These are phyloP conservation scores for Boletus rubroflammeus DNA, from an alignment of 768 basidiomycete genomes.

Conservation along the genomic window DNA sequence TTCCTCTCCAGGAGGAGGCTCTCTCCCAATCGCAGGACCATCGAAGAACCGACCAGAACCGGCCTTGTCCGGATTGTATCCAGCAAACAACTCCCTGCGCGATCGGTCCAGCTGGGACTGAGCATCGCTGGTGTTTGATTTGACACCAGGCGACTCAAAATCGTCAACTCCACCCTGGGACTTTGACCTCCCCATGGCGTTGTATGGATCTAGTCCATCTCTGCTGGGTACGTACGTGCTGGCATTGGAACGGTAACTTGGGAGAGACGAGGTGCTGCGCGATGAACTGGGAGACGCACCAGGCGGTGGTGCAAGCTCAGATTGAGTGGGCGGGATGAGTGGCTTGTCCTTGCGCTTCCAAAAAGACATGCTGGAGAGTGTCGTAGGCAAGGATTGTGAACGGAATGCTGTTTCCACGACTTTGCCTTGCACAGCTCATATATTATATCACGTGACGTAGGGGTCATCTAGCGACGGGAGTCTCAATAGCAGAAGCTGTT, in stretches of 20 bases:
- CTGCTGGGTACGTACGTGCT: conserved; percentile 67
- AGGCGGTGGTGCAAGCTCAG: conserved; percentile 28
- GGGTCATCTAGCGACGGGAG: neutral
- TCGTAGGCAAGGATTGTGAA: neutral
- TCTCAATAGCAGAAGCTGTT: conserved; percentile 14
- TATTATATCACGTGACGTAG: conserved; percentile 13
- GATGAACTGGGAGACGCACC: conserved; percentile 28
- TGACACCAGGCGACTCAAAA: conserved; percentile 12
- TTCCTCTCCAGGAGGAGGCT: conserved; percentile 62
- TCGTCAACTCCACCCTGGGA: conserved; percentile 27
- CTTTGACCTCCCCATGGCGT: conserved; percentile 26
- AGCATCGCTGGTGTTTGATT: conserved; percentile 15
- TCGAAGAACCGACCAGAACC: conserved; percentile 70
- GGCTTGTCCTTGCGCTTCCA: conserved; percentile 66
- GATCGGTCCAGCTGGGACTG: conserved; percentile 57
- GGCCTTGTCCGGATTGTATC: conserved; percentile 58
- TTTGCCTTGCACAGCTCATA: neutral
- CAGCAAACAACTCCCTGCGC: conserved; percentile 72
- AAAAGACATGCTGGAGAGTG: conserved; percentile 22
- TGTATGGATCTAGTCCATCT: conserved; percentile 57
- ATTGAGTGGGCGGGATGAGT: conserved; percentile 63
- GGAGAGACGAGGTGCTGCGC: conserved; percentile 37
- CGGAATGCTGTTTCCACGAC: conserved; percentile 4
- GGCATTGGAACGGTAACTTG: conserved; percentile 48
- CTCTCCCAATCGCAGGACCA: conserved; percentile 45